phyloP scores from a whole-genome alignment of 2,329 filamentous ascomycete species.

The Cordyceps javanica region DNA sequence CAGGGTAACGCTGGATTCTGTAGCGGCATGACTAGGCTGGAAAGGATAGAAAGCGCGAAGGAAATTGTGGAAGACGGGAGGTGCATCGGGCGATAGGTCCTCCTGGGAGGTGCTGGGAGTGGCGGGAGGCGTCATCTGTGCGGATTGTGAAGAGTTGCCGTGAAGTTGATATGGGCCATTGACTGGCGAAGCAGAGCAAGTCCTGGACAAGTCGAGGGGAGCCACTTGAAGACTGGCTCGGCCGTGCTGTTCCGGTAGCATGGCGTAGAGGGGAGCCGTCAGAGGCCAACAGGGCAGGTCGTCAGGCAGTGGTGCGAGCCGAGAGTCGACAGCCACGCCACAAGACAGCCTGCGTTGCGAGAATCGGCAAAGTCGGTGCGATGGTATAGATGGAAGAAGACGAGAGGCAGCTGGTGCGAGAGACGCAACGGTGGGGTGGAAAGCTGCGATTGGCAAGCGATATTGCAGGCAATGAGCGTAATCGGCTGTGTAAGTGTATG shows the following conservation, averaged over 20 bases:
- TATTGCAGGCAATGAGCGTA: neutral
- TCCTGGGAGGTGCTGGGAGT: constrained; percentile 67
- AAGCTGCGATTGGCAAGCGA: neutral
- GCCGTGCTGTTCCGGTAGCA: constrained; percentile 32
- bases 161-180: constrained; percentile 26
- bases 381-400: neutral
- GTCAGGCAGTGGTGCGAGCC: constrained; percentile 12
- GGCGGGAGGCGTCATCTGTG: constrained; percentile 70
- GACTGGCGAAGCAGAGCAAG: constrained; percentile 21
- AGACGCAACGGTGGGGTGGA: neutral
- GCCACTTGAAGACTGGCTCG: constrained; percentile 57
- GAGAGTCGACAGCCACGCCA: constrained; percentile 12
- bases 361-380: neutral
- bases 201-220: constrained; percentile 49
- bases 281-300: neutral
- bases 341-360: constrained; percentile 3
- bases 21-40: constrained; percentile 67
- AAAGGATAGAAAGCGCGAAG: constrained; percentile 92
- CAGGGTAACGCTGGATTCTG: constrained; percentile 82
- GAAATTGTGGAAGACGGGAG: constrained; percentile 84
- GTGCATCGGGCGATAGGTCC: constrained; percentile 40
- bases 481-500: neutral
- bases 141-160: constrained; percentile 35
- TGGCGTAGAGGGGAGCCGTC: constrained; percentile 1
- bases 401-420: neutral